Conservation (phyloP, 805 yeast genomes). For the Nakazawaea laoshanensis region DNA sequence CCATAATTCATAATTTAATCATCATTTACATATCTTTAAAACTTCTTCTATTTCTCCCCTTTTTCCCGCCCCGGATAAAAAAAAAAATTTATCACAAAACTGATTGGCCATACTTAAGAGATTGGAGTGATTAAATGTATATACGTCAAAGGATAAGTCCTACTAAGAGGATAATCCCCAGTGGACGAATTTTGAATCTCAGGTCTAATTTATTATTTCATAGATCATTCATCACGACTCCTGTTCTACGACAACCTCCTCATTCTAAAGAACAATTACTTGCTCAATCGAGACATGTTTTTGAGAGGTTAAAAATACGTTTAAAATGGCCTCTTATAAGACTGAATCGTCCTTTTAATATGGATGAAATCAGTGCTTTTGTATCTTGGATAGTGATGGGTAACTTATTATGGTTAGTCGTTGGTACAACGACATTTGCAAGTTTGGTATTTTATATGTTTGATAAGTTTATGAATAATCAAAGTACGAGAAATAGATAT, state of each 20-base stretch:
- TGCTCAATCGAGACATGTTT: conserved; percentile 12
- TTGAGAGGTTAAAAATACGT: conserved; percentile 11
- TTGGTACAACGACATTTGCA: conserved; percentile 52
- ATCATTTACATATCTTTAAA: too few relatives aligned
- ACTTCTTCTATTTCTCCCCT: too few relatives aligned
- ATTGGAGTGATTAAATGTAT: too few relatives aligned
- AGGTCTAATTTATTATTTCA: not conserved
- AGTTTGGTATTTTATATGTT: conserved; percentile 36
- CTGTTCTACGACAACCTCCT: not conserved
- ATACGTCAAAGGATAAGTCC: too few relatives aligned
- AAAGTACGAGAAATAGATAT: conserved; percentile 17
- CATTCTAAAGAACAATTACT: conserved; percentile 20
- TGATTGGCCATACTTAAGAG: too few relatives aligned
- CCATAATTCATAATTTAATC: too few relatives aligned
- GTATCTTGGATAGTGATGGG: conserved; percentile 53
- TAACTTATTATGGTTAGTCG: conserved; percentile 41
- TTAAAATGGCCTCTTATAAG: conserved; percentile 39
- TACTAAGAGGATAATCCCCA: too few relatives aligned
- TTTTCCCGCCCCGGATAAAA: too few relatives aligned
- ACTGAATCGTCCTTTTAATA: conserved; percentile 37
- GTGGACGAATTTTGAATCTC: too few relatives aligned
- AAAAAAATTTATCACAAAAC: too few relatives aligned
- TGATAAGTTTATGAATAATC: conserved; percentile 23
- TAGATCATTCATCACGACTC: not conserved
- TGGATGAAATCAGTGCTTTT: conserved; percentile 46